Evolutionary conservation across 1,284 basidiomycete genomes (phyloP), one percentile per base, ranked within the genome.

Genomic region (Apiotrichum laibachii): DNA sequence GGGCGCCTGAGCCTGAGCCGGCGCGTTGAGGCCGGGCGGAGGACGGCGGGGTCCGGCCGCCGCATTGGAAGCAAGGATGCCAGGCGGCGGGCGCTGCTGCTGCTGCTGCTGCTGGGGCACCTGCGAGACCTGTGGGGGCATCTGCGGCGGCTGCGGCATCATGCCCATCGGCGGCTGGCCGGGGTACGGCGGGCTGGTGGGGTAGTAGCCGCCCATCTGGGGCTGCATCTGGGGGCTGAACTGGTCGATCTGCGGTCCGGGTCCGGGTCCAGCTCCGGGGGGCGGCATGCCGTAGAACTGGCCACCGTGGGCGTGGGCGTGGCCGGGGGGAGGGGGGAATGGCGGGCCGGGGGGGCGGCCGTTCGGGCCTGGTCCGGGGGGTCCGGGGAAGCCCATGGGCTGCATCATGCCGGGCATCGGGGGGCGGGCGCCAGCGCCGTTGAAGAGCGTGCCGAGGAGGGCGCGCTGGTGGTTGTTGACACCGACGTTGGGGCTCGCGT

Each of bases 381-480:
- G 34, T 26, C 33, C 31, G 19, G 47, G 15, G 31, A 13, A n/a
- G 37, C 37, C 37, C 37, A 37, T 37, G 4, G 26, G 26, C 26
- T 31, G 26, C 26, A 31, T 44, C 40, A 45, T 19, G 47, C 5
- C 10, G 22, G 40, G 53, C 50, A 42, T 40, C n/a, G 40, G 42
- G 11, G 47, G 48, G n/a, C 33, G 47, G 45, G 15, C 16, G 45
- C 26, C 26, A n/a, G 39, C 15, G 37, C 12, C 37, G 43, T 47
- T 55, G 44, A 57, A 61, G 6, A 61, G 53, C 16, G 60, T 54
- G 31, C 60, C 60, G 13, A 61, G 56, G 22, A 61, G 56, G 7
- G 52, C 56, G 21, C 55, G 55, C 49, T 61, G 60, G 53, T 57
- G 60, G 31, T 57, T 53, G 43, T 50, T 56, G 13, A 43, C 43